These are phyloP conservation scores for Cladosporium sphaerospermum DNA, from an alignment of 2,329 filamentous ascomycete species.

Conservation along the genomic window DNA sequence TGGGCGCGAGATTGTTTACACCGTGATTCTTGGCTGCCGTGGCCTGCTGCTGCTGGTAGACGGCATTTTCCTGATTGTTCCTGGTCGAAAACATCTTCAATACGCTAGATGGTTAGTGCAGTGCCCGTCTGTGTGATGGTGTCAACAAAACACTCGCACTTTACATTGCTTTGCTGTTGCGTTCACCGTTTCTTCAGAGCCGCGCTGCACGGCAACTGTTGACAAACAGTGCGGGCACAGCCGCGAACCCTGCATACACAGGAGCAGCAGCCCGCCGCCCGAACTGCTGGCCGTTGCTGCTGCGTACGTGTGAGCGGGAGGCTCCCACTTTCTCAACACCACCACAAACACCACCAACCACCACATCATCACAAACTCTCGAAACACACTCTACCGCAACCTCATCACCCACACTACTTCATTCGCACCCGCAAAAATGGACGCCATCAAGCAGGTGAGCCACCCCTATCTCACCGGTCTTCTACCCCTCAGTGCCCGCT, in stretches of 20 bases:
- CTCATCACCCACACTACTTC: not conserved
- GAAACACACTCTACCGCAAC: not conserved
- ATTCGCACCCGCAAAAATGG: slow-evolving; percentile 29
- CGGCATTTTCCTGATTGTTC: slow-evolving; percentile 81
- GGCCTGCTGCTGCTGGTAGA: slow-evolving; percentile 65
- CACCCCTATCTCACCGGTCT: slow-evolving; percentile 19
- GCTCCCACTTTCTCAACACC: slow-evolving; percentile 13
- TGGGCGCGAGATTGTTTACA: slow-evolving; percentile 56
- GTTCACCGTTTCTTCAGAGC: slow-evolving; percentile 9
- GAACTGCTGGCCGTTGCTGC: not conserved
- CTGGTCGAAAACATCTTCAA: slow-evolving; percentile 61
- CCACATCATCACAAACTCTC: not conserved
- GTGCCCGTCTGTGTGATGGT: not conserved
- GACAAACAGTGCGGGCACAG: slow-evolving; percentile 7
- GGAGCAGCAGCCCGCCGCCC: not conserved
- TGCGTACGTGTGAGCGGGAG: not conserved
- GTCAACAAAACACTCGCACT: not conserved
- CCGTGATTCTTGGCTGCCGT: slow-evolving; percentile 68
- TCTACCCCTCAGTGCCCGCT: slow-evolving; percentile 21
- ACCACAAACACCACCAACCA: slow-evolving; percentile 1
- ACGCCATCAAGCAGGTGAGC: slow-evolving; percentile 39
- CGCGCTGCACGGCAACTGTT: slow-evolving; percentile 1
- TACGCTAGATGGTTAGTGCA: not conserved
- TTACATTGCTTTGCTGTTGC: slow-evolving; percentile 3
- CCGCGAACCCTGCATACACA: slow-evolving; percentile 3